Conservation (phyloP, 2,329 filamentous ascomycete genomes). For the Trichoderma hamatum region DNA sequence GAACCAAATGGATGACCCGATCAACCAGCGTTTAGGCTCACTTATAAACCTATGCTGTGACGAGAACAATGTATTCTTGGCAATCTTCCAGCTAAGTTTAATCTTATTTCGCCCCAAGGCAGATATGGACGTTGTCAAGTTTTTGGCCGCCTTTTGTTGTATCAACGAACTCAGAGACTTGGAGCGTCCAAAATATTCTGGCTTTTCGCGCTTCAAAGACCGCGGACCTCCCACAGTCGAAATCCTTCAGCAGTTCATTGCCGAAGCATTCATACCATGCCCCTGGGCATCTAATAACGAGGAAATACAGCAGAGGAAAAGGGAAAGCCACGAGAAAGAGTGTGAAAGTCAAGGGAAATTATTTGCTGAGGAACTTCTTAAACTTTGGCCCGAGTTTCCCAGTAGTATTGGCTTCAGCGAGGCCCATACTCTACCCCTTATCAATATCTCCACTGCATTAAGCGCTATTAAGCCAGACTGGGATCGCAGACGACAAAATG, state of each 20-base stretch:
- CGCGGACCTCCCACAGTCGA: background rate
- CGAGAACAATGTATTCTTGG: background rate
- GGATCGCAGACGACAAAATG: constrained; percentile 17
- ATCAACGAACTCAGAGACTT: constrained; percentile 3
- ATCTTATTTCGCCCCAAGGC: constrained; percentile 11
- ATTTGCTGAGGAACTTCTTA: constrained; percentile 6
- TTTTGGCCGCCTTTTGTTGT: constrained; percentile 26
- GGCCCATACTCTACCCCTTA: background rate
- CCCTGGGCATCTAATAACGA: background rate
- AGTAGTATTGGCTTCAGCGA: background rate
- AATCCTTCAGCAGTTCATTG: background rate
- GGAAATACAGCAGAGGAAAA: background rate
- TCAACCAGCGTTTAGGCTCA: constrained; percentile 14
- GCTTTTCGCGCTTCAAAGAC: constrained; percentile 27
- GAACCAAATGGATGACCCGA: constrained; percentile 11
- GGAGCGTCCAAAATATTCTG: background rate
- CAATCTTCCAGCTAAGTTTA: constrained; percentile 27
- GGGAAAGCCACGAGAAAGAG: background rate
- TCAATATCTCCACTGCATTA: background rate
- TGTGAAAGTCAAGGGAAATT: constrained; percentile 8
- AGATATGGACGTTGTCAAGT: constrained; percentile 21
- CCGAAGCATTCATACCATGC: background rate
- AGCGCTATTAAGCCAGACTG: background rate
- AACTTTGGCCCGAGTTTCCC: constrained; percentile 23
- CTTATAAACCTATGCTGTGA: constrained; percentile 18